Base-by-base conservation (phyloP, 306 rosid genomes). In the Acacia melanoxylon region DNA sequence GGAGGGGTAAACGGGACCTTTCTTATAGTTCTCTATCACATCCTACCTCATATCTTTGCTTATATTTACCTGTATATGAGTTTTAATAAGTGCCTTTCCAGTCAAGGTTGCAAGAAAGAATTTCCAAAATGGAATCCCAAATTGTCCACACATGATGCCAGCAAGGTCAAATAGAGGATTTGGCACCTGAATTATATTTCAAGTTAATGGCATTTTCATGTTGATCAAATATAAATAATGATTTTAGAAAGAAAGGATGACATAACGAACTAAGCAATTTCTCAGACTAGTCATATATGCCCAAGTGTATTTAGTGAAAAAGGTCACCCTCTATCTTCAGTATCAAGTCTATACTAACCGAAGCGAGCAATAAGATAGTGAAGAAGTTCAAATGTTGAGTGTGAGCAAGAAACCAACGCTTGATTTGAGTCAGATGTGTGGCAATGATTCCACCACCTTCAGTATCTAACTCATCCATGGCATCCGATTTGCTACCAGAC, bases 81-180 rank as follows among this genome's bases (percentile, higher is more conserved):
- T 90, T 89, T 96, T 96, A 82, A 96, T 89, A 79, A 96, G 45
- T 73, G 99, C 99, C 85, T 96, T 96, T 85, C 99, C 99, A 75
- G 89, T 83, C 89, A 92, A 81, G 49, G 99, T 96, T 76, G 98
- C 93, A 35, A 91, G 87, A 77, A 96, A 96, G 78, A 96, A 93
- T 72, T 91, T 80, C 98, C 98, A 93, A 79, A 96, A 96, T 14
- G 99, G 90, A 83, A 93, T 86, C 41, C 99, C 99, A 82, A 91
- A 93, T 89, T 96, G 99, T 81, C 99, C 99, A 85, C 99, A 96
- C 99, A 96, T 93, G 84, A 96, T 96, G 86, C 99, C 99, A 71
- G 99, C 99, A 75, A 96, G 94, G 89, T 93, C 99, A 86, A 96
- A 96, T 63, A 96, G 88, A 81, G 99, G 99, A 90, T 96, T 96